Evolutionary conservation across 2,329 filamentous ascomycete species (phyloP), one percentile per base, ranked within the genome.

Genomic region (Microsporum canis): DNA sequence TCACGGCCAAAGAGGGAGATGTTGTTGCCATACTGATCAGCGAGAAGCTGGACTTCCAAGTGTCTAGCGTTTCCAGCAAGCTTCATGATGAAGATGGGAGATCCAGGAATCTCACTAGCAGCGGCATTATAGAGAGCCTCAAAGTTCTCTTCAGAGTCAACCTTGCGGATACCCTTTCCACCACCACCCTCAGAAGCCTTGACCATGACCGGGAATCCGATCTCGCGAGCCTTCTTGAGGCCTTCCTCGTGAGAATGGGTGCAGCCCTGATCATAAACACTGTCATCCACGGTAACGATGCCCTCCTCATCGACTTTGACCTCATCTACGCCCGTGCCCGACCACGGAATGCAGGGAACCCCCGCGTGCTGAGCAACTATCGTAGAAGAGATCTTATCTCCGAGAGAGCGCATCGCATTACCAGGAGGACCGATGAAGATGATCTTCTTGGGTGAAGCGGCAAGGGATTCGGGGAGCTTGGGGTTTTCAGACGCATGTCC

Each of bases 21-120:
- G 79, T 97, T 97, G 84, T 99, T 96, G 72, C 95, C 94, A 75
- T 99, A 99, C 82, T 99, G 91, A 80, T 99, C 95, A 66, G 94
- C 95, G 60, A 99, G 82, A 66, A 99, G 81, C 79, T 99, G 94
- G 62, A 99, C 95, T 77, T 99, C 94, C 78, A 99, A 80, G 82
- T 99, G 94, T 68, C 94, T 83, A 45, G 94, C 94, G 73, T 95
- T 96, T 68, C 92, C 94, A 57, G 94, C 94, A 65, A 99, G 81
- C 84, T 99, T 96, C 94, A 99, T 99, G 79, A 99, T 95, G 83
- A 99, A 99, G 77, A 99, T 99, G 68, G 95, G 94, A 34, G 94
- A 99, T 56, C 95, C 95, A 8, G 94, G 95, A 67, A 99, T 97
- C 76, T 99, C 95, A 75, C 88, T 95, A 3, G 94, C 91, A 27